Conservation (phyloP, 257 asterid species). For the Solanum habrochaites region DNA sequence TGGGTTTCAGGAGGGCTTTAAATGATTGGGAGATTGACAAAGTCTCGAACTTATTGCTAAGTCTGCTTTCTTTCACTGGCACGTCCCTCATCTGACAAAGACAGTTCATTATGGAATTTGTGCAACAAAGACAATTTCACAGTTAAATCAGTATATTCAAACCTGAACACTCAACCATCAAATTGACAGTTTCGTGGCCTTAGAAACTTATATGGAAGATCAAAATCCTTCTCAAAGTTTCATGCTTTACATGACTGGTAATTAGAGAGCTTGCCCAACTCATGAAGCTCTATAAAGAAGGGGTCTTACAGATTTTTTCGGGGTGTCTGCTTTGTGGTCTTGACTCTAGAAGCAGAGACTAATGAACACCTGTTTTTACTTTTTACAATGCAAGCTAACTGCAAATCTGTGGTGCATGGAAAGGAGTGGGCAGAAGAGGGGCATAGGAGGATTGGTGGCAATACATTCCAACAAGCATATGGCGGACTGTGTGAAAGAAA, state of each 20-base stretch:
- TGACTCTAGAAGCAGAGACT: not conserved
- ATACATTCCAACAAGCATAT: not conserved
- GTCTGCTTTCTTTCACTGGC: not conserved
- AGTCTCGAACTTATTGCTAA: not conserved
- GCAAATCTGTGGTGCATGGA: not conserved
- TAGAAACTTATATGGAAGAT: not conserved
- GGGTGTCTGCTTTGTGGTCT: not conserved
- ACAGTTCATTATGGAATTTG: not conserved
- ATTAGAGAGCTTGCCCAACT: not conserved
- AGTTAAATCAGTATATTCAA: not conserved
- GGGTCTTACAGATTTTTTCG: not conserved
- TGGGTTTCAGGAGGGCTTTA: not conserved
- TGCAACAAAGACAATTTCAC: not conserved
- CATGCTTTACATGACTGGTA: not conserved
- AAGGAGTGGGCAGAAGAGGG: not conserved
- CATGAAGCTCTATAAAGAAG: not conserved
- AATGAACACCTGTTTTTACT: not conserved
- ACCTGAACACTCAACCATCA: not conserved
- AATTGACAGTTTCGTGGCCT: not conserved
- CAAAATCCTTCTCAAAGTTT: not conserved
- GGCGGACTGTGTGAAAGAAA: not conserved
- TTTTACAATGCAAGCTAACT: not conserved
- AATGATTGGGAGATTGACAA: not conserved
- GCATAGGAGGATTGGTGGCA: not conserved
- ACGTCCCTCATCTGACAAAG: not conserved